Conservation (phyloP, 2,329 filamentous ascomycete species). For the Chaetomium olivaceum region DNA sequence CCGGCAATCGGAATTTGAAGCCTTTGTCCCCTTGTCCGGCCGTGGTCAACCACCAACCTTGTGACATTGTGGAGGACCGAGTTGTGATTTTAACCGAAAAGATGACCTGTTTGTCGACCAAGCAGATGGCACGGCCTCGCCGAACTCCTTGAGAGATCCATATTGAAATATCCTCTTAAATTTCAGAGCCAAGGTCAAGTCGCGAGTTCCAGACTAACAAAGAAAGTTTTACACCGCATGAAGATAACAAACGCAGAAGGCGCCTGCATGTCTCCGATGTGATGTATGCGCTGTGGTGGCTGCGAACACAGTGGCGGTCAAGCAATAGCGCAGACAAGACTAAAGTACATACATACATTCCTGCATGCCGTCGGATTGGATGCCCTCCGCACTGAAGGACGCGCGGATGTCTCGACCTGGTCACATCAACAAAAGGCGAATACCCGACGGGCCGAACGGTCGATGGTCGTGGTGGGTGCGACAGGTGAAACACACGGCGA, state of each 20-base stretch:
- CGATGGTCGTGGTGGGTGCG: slow-evolving; percentile 7
- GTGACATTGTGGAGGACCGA: no score
- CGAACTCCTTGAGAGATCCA: not conserved
- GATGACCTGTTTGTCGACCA: not conserved
- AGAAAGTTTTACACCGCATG: not conserved
- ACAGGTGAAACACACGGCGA: slow-evolving; percentile 14
- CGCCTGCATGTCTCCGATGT: not conserved
- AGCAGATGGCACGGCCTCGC: not conserved
- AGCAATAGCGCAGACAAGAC: not conserved
- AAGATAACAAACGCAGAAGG: not conserved
- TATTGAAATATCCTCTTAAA: not conserved
- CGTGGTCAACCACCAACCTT: not conserved
- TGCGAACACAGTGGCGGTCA: not conserved
- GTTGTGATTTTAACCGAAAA: not conserved
- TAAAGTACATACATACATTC: no score
- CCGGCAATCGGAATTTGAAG: not conserved
- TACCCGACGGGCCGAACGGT: not conserved
- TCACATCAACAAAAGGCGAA: not conserved
- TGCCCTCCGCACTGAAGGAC: not conserved
- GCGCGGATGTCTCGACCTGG: not conserved
- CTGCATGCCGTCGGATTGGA: not conserved
- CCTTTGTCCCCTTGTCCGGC: not conserved
- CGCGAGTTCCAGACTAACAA: not conserved
- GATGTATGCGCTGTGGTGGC: not conserved
- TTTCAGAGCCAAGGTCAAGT: not conserved